Evolutionary conservation across 2,329 filamentous ascomycete species (phyloP), one percentile per base, ranked within the genome.

Genomic region (Xylaria sp.): DNA sequence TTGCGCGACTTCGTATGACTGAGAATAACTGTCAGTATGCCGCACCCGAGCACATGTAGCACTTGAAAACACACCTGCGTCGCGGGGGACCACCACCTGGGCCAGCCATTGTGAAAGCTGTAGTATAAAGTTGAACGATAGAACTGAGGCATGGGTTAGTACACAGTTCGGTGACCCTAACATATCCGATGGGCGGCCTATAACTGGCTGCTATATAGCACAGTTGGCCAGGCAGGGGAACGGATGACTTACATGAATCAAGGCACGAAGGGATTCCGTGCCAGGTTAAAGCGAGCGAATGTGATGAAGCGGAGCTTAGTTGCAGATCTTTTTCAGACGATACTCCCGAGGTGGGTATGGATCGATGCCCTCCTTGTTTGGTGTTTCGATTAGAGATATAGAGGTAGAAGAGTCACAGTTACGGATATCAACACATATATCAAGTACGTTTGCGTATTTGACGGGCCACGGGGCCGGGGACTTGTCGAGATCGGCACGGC

Each of bases 1-100:
- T 97, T 97, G 71, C 94, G 88, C 68, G 93, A 97, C 80, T 99
- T 99, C 72, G 94, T 99, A 79, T 99, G 94, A 79, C 93, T 96
- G 72, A 19, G 56, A 41, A 52, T 65, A 57, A 63, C 52, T 43
- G 52, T 69, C 48, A 69, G 68, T 39, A 53, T 34, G 38, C 39
- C 19, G 24, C 39, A 16, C 20, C 44, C 19, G 22, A 49, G 39
- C 42, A 18, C 7, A 43, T 46, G 24, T 16, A 21, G 39, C 21
- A 57, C 52, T 45, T 51, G 29, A 41, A 43, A 54, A 75, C 78
- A 63, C 71, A 83, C 81, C 81, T 86, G 74, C 85, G 80, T 72
- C 85, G 83, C 72, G 93, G 92, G 73, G 93, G 92, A 80, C 93
- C 93, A 81, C 92, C 92, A 76, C 92, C 92, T 71, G 91, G 91